Base-by-base conservation (phyloP, 2,329 filamentous ascomycete species). In the Periconia digitata region DNA sequence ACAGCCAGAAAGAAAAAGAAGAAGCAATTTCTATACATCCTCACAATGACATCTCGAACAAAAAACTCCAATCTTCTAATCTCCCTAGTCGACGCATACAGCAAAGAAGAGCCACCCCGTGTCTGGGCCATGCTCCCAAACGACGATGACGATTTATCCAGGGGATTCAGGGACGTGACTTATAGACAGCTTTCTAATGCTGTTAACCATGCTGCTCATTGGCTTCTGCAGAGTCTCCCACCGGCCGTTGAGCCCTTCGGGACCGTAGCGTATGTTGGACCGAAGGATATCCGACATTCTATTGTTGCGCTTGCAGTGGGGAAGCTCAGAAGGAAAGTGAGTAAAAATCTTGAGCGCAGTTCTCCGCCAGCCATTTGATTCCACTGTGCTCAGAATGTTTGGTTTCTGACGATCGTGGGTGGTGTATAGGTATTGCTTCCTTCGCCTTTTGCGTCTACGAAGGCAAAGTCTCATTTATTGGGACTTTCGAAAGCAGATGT, bases 201-300 rank as follows among this genome's bases (percentile, higher is more conserved):
- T 0, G 55, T 66, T 4, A 56, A 63, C 35, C 46, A 48, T 23
- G 40, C 53, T 7, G 45, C 56, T 2, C 53, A 42, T 44, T 69
- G 62, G 66, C 61, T 68, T 27, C 51, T 63, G 35, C 40, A 51
- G 15, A 44, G 46, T n/a, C 46, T 66, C 23, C 54, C 21, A 29
- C 37, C 24, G 2, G 6, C 43, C 12, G 8, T 13, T 7, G 22
- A 3, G 12, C 36, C 36, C 2, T 52, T 55, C 46, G 42, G 52
- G 24, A 52, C 49, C 17, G 29, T 55, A 15, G 49, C 52, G 15
- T 55, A 52, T 24, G 38, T 29, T n/a, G 55, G 55, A n/a, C 47
- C 47, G 2, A 53, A 53, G 17, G 55, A 58, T 37, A 22, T 55
- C 7, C 40, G 45, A 15, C 56, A 58, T 44, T 43, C 50, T 12